Evolutionary conservation across 768 basidiomycete species (phyloP).

Genomic region (Calvatia gigantea): DNA sequence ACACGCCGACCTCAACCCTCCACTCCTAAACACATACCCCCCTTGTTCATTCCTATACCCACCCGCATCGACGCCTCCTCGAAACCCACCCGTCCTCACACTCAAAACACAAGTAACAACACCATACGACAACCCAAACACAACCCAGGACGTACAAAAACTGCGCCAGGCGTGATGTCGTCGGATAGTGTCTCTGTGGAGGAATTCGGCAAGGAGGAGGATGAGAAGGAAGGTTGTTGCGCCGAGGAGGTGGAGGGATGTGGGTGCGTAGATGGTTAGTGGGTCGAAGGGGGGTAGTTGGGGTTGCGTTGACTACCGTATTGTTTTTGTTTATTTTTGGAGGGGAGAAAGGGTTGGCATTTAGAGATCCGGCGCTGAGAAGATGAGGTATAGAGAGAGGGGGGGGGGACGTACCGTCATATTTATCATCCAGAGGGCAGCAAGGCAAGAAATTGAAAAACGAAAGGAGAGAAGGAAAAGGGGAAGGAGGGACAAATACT

Average conservation of each 20-base stretch:
- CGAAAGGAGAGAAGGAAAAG: background rate
- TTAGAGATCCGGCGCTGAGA: too few species aligned
- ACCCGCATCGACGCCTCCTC: background rate
- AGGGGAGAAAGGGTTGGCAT: background rate
- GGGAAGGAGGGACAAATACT: background rate
- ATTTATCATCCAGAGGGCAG: background rate
- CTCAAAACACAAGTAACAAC: background rate
- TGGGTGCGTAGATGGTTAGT: background rate
- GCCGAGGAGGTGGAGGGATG: background rate
- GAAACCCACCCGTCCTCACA: background rate
- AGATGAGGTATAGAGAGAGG: too few species aligned
- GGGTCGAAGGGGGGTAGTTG: background rate
- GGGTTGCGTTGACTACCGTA: background rate
- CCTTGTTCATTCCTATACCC: background rate
- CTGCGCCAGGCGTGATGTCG: slow-evolving; percentile 3
- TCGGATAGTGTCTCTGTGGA: background rate
- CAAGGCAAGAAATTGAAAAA: background rate
- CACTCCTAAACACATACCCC: too few species aligned
- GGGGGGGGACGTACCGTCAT: too few species aligned
- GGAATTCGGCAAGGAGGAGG: background rate
- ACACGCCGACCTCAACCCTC: too few species aligned
- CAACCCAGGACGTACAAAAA: slow-evolving; percentile 1
- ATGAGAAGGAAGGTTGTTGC: background rate
- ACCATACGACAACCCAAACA: slow-evolving; percentile 5
- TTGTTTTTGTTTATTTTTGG: background rate